phyloP scores from a whole-genome alignment of 2,329 filamentous ascomycete species.

The Fusarium staphyleae region DNA sequence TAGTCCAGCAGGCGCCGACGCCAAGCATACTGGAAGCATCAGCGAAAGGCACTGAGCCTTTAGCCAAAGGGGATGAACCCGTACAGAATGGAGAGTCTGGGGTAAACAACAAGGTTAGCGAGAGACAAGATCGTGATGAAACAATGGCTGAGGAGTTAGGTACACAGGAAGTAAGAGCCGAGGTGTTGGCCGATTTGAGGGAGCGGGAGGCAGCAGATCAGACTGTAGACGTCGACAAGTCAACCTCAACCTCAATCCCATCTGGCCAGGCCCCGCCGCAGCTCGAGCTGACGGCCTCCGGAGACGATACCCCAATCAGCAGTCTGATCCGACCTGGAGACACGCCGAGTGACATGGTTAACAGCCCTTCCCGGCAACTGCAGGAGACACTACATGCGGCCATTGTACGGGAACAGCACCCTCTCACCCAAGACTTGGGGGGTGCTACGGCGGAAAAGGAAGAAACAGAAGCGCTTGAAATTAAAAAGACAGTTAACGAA shows the following conservation, averaged over 20 bases:
- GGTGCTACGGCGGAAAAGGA: not conserved
- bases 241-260: constrained; percentile 35
- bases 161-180: constrained; percentile 43
- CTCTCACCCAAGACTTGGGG: constrained; percentile 1
- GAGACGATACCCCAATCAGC: constrained; percentile 35
- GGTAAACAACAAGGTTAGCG: constrained; percentile 40
- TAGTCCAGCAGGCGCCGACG: constrained; percentile 57
- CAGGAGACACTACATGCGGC: constrained; percentile 25
- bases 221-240: constrained; percentile 30
- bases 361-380: constrained; percentile 33
- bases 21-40: constrained; percentile 36
- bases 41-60: constrained; percentile 40
- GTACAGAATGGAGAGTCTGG: constrained; percentile 13
- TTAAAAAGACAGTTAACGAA: not conserved
- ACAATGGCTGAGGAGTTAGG: constrained; percentile 40
- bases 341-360: constrained; percentile 21
- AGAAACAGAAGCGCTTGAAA: not conserved
- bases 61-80: constrained; percentile 21
- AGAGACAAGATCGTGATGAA: constrained; percentile 28
- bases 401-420: constrained; percentile 1
- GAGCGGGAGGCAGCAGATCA: constrained; percentile 21
- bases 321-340: constrained; percentile 35
- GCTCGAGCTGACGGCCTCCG: constrained; percentile 29
- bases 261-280: constrained; percentile 40
- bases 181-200: constrained; percentile 34